Evolutionary conservation across 192 early-diverging fungal species (phyloP), one percentile per base, ranked within the genome.

Genomic region (Umbelopsis vinacea): DNA sequence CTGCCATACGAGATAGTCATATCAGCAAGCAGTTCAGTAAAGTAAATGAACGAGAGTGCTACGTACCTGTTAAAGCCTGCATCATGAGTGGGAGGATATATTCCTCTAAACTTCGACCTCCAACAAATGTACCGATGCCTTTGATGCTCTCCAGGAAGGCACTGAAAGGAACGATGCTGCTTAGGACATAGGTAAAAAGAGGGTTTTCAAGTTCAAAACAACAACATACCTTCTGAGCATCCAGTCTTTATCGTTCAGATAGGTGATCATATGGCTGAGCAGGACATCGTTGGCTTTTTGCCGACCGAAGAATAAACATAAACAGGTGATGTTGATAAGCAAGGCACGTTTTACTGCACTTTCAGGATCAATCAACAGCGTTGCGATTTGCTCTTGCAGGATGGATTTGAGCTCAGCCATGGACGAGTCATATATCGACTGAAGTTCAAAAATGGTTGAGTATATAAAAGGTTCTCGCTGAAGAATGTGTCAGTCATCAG

Each of bases 171-270:
- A n/a, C 15, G n/a, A 15, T 50, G 48, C 12, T 15, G 46, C 2
- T 46, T 10, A 46, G 46, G 26, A 17, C 46, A 53, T 23, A 29
- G 68, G 23, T 43, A 35, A 26, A 24, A 22, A 23, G 63, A 43
- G 23, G 10, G 21, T 8, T n/a, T 19, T 17, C 9, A 57, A 53
- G 5, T n/a, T 5, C 9, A 19, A 52, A 8, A 52, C 2, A 14
- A 26, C 5, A n/a, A 9, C 70, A 1, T 82, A 93, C 92, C 89
- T 86, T 83, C 97, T 84, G 57, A 99, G 81, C 79, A 91, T 89
- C 97, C 96, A 98, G 72, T 99, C 96, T 26, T 89, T 85, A 66
- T 96, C 97, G 79, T 99, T 99, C 55, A 99, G 82, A 69, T 97
- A 99, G 0, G 97, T 99, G 57, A 99, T 96, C 79, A 97, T 92